phyloP scores from a whole-genome alignment of 805 yeast species.

The Teunomyces tritomae region DNA sequence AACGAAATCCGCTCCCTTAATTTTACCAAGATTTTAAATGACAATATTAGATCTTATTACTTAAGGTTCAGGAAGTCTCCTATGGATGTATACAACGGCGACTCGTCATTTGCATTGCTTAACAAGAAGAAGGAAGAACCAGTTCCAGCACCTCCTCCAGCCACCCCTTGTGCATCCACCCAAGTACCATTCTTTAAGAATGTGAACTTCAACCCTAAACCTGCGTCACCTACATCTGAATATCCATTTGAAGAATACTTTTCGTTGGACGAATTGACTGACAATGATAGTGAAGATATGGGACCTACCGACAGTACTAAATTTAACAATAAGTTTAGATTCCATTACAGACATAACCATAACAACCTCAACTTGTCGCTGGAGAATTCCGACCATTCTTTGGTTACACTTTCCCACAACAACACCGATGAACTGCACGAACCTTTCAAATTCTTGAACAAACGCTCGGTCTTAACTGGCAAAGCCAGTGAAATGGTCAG shows the following conservation, averaged over 20 bases:
- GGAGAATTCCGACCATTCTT: background rate
- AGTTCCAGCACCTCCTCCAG: conserved; percentile 5
- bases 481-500: conserved; percentile 46
- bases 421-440: conserved; percentile 21
- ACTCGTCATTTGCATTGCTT: conserved; percentile 32
- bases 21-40: conserved; percentile 38
- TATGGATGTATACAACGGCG: conserved; percentile 32
- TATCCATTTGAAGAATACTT: conserved; percentile 33
- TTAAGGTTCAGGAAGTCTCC: conserved; percentile 24
- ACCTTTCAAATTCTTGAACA: conserved; percentile 32
- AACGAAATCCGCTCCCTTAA: conserved; percentile 20
- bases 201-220: conserved; percentile 33
- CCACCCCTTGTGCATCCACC: conserved; percentile 7
- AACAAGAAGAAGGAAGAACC: conserved; percentile 14
- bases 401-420: conserved; percentile 3
- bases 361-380: conserved; percentile 34
- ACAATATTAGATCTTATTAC: conserved; percentile 34
- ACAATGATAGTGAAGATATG: conserved; percentile 11
- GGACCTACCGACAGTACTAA: conserved; percentile 1
- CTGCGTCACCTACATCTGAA: conserved; percentile 15
- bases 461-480: conserved; percentile 35
- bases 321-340: conserved; percentile 28
- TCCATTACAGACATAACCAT: conserved; percentile 34
- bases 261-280: conserved; percentile 26
- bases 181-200: conserved; percentile 35